Evolutionary conservation across 345 rosid species (phyloP).

Genomic region (Aethionema arabicum): DNA sequence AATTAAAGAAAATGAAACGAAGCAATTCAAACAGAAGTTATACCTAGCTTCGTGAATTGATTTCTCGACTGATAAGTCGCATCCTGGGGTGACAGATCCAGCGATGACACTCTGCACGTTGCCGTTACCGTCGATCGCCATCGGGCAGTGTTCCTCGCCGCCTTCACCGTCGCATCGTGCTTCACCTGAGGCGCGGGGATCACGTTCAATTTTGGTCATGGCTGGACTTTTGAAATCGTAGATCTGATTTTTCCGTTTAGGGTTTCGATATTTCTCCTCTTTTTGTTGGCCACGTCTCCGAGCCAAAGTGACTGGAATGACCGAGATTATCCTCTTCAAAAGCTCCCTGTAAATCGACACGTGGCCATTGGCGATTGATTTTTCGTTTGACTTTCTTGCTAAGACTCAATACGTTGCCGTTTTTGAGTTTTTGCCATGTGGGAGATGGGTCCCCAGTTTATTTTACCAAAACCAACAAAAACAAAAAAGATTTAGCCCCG

Average conservation of each 20-base stretch:
- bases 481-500: no score
- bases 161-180: slow-evolving; percentile 22
- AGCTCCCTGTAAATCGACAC: slow-evolving; percentile 17
- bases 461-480: neutral
- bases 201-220: slow-evolving; percentile 30
- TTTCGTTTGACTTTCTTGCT: slow-evolving; percentile 2
- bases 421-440: neutral
- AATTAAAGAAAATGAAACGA: slow-evolving; percentile 4
- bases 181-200: slow-evolving; percentile 20
- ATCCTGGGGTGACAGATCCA: slow-evolving; percentile 40
- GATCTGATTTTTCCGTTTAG: slow-evolving; percentile 2
- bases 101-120: slow-evolving; percentile 15
- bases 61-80: slow-evolving; percentile 31
- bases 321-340: slow-evolving; percentile 15
- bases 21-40: slow-evolving; percentile 10
- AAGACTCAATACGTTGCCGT: slow-evolving; percentile 4
- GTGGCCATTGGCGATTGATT: neutral
- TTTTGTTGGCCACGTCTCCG: neutral
- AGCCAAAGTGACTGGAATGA: slow-evolving; percentile 4
- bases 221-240: neutral
- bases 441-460: neutral
- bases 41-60: slow-evolving; percentile 35
- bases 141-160: slow-evolving; percentile 27
- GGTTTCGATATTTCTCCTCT: neutral
- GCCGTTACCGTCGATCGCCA: slow-evolving; percentile 25